These are phyloP conservation scores for Phytophthora pini DNA, from an alignment of 352 stramenopile species.

Conservation along the genomic window DNA sequence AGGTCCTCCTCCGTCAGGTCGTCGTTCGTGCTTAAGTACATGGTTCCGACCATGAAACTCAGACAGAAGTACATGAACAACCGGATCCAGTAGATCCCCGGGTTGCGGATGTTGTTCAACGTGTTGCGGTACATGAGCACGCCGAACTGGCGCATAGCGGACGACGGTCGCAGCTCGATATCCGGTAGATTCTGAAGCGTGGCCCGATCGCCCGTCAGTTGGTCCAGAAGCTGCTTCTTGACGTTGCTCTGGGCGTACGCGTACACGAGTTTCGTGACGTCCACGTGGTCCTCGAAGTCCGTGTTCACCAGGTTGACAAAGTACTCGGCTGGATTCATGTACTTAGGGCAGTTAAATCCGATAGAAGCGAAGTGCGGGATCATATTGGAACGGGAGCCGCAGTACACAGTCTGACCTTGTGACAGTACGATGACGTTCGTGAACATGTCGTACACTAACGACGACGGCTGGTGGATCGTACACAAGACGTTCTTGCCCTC, in stretches of 20 bases:
- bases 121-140: slow-evolving; percentile 63
- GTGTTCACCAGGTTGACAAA: no score
- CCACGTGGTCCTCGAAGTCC: slow-evolving; percentile 21
- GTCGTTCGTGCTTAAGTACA: slow-evolving; percentile 69
- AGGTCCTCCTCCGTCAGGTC: slow-evolving; percentile 48
- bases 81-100: slow-evolving; percentile 73
- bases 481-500: slow-evolving; percentile 70
- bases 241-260: slow-evolving; percentile 27
- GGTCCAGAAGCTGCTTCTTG: slow-evolving; percentile 26
- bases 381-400: no score
- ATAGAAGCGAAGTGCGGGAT: no score
- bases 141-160: slow-evolving; percentile 43
- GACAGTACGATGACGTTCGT: slow-evolving; percentile 8
- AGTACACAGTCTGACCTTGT: no score
- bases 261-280: slow-evolving; percentile 34
- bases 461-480: slow-evolving; percentile 92
- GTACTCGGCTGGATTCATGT: no score
- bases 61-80: slow-evolving; percentile 79
- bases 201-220: slow-evolving; percentile 11
- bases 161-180: slow-evolving; percentile 30
- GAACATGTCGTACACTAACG: slow-evolving; percentile 40
- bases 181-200: slow-evolving; percentile 28
- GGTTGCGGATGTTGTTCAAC: slow-evolving; percentile 72
- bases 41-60: slow-evolving; percentile 72
- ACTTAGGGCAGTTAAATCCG: no score